Conservation (phyloP, 148 eudicot species). For the Rhododendron mucronatum region DNA sequence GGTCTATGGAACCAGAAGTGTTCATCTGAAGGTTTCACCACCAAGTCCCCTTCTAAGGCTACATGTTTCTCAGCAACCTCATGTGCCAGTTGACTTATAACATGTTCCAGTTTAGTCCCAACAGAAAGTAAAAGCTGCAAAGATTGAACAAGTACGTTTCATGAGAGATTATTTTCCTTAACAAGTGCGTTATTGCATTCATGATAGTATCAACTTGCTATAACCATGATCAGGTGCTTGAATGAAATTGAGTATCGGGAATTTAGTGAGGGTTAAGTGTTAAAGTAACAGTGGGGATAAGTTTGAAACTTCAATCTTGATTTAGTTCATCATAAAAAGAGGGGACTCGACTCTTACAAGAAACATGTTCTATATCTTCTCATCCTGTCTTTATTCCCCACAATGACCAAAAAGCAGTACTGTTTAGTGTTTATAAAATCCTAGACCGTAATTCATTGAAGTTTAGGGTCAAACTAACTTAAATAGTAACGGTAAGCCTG, state of each 20-base stretch:
- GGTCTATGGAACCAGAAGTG: slow-evolving; percentile 33
- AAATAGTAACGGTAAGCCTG: not conserved
- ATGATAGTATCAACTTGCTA: not conserved
- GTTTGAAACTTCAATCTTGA: not conserved
- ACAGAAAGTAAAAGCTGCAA: slow-evolving; percentile 6
- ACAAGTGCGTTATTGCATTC: not conserved
- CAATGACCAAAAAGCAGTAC: not conserved
- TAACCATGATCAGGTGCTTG: not conserved
- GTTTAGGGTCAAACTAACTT: not conserved
- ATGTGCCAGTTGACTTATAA: slow-evolving; percentile 2
- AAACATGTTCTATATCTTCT: not conserved
- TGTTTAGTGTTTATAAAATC: not conserved
- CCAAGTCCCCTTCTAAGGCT: not conserved
- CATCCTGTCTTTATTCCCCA: not conserved
- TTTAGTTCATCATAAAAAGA: not conserved
- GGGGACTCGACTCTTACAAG: not conserved
- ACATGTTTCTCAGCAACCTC: slow-evolving; percentile 7
- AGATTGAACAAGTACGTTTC: not conserved
- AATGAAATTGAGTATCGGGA: not conserved
- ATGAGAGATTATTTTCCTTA: not conserved
- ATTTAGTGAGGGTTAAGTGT: not conserved
- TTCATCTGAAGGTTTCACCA: slow-evolving; percentile 23
- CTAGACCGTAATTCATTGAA: not conserved
- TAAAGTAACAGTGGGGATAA: not conserved
- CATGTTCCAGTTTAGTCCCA: slow-evolving; percentile 1